Base-by-base conservation (phyloP, 768 basidiomycete species). In the Lactifluus subvellereus region DNA sequence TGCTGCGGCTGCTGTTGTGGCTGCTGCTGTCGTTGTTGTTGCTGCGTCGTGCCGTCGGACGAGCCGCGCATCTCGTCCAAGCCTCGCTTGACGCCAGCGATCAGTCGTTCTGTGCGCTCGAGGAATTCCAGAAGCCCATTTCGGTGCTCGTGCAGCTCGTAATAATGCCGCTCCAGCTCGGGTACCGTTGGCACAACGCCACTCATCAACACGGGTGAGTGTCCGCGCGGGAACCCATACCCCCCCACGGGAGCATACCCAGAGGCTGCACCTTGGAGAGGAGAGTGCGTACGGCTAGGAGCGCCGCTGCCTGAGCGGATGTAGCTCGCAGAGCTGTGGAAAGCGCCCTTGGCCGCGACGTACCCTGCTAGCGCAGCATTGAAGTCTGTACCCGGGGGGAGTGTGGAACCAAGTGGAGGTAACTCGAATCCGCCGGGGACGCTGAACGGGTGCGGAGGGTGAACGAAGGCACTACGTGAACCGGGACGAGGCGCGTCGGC, bases 161-260 rank as follows among this genome's bases (percentile, higher is more conserved):
- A 68, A 68, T 89, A 91, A 71, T 92, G 91, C 59, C 83, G 77
- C 73, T 87, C 87, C 66, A 93, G 74, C 66, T 93, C 91, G 7
- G 69, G 69, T 55, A 81, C 69, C 16, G 82, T 84, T 53, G 82
- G 82, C 16, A 82, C 66, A 38, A 64, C 66, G 6, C 60, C 64
- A 27, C 62, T 65, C 57, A 60, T 50, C 48, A 64, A 54, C 69
- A 82, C 72, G 59, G 85, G 85, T 45, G 85, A 85, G 72, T 86
- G 85, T 45, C 61, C 66, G 48, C 66, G 73, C 50, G 68, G 63
- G 70, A 69, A 56, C 54, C 66, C 60, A 40, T 60, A 59, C 38
- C 57, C 60, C 32, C 56, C 57, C 35, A 42, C 60, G 43, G 40
- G 70, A 40, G 77, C 71, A 68, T 81, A 80, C 38, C 78, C 77